Evolutionary conservation across 441 rosid genomes (phyloP), one percentile per base, ranked within the genome.

Genomic region (Croton setiger): DNA sequence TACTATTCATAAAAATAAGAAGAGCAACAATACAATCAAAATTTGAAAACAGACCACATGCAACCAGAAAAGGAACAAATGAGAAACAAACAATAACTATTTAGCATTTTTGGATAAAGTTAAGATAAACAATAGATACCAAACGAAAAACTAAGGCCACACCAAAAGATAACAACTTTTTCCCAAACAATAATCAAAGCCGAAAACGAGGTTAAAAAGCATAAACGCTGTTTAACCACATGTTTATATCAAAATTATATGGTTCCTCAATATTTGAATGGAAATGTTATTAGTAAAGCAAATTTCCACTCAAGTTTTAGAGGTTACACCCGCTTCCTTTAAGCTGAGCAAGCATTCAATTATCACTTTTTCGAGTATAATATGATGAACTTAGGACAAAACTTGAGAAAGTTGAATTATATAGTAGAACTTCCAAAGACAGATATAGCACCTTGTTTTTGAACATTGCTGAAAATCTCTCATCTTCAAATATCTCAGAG

Each of bases 401-500:
- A 59, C 7, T 41, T 20, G 31, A 41, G 44, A 37, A 15, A 0
- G 54, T 11, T 37, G 41, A 55, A 60, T 31, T 36, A 27, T 33
- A 64, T 14, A 39, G 15, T 13, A 62, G 37, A 52, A 72, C 23
- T 33, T 64, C 35, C 36, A 37, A 43, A 36, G 37, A 47, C 43
- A 68, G 27, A 63, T 48, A 44, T 45, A 3, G 45, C 86, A 93
- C 98, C 97, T 81, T 66, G 63, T 87, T 70, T 76, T 81, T 54
- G 73, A 91, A 93, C 78, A 91, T 71, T 3, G 8, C 53, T 1
- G 31, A 4, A 81, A 93, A 93, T 73, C 97, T 85, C 7, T 73
- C 78, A 72, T 88, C 97, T 77, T 80, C 27, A 71, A 93, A 78
- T 72, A 73, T 44, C 15, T 84, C 89, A 43, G 67, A 27, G 67